Evolutionary conservation across 192 early-diverging fungal species (phyloP), one percentile per base, ranked within the genome.

Genomic region (Entomortierella beljakovae): DNA sequence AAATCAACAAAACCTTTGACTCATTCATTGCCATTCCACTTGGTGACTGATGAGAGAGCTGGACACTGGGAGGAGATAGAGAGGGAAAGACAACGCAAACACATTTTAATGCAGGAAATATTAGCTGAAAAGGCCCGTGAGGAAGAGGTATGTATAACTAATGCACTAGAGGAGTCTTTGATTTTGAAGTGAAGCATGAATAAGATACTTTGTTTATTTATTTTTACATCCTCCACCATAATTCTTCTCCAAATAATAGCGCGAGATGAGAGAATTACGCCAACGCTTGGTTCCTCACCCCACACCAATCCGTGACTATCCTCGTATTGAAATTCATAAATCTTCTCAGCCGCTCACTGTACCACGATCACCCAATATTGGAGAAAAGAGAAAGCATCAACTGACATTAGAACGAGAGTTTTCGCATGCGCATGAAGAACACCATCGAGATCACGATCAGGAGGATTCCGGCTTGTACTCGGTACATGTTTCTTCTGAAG

Each of bases 61-160:
- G 83, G 89, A 49, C 89, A 91, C 56, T 59, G 92, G 18, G 66
- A 82, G 48, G 74, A 68, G 31, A 89, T 83, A 71, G 92, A 93
- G 6, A 82, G 88, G 32, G 67, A 74, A 57, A 52, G 61, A 55
- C 28, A 54, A 13, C 58, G 43, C 11, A 77, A 77, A 20, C 57
- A 69, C 29, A 55, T 64, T 54, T 25, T 77, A 7, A 8, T 64
- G 16, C 53, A 77, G 23, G 74, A 64, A 16, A 63, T 69, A 38
- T 20, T 28, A 26, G 65, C 66, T 11, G 62, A 61, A 13, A 69
- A 77, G 38, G 74, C 65, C 5, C 74, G 66, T 20, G 74, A 77
- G 42, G 66, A 69, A 31, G 74, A 77, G 66, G 65, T 77, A 42
- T 42, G 20, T 58, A 35, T 3, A 23, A 38, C 13, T 20, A 5